Conservation (phyloP, 2,329 filamentous ascomycete species). For the Rhynchosporium graminicola region DNA sequence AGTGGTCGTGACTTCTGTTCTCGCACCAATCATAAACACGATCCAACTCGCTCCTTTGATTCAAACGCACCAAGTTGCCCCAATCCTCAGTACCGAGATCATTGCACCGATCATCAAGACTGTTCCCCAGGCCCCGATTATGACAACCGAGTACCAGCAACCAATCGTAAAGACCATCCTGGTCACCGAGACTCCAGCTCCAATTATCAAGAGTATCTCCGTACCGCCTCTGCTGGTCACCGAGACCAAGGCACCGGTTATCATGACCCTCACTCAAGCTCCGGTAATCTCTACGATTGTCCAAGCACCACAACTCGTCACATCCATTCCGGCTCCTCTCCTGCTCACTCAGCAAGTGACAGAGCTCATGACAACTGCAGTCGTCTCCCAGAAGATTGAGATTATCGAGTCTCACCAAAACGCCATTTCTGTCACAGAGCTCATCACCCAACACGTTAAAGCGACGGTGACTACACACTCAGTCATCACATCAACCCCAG, state of each 20-base stretch:
- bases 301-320: conserved; percentile 11
- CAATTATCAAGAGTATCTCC: conserved; percentile 11
- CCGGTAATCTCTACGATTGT: conserved; percentile 1
- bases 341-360: conserved; percentile 8
- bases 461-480: conserved; percentile 1
- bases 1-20: conserved; percentile 3
- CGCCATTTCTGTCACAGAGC: conserved; percentile 6
- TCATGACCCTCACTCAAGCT: conserved; percentile 1
- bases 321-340: not conserved
- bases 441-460: conserved; percentile 10
- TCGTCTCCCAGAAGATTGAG: conserved; percentile 1
- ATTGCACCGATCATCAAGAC: conserved; percentile 11
- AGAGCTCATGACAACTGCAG: conserved; percentile 1
- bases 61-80: conserved; percentile 10
- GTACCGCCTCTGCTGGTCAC: conserved; percentile 10
- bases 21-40: conserved; percentile 5
- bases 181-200: conserved; percentile 7
- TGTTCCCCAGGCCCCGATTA: conserved; percentile 1
- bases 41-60: not conserved
- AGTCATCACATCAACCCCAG: conserved; percentile 1
- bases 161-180: conserved; percentile 13
- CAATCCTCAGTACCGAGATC: conserved; percentile 14
- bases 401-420: conserved; percentile 14
- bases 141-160: conserved; percentile 7
- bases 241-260: conserved; percentile 5